Conservation (phyloP, 108 stramenopile genomes). For the Craspedostauros australis region DNA sequence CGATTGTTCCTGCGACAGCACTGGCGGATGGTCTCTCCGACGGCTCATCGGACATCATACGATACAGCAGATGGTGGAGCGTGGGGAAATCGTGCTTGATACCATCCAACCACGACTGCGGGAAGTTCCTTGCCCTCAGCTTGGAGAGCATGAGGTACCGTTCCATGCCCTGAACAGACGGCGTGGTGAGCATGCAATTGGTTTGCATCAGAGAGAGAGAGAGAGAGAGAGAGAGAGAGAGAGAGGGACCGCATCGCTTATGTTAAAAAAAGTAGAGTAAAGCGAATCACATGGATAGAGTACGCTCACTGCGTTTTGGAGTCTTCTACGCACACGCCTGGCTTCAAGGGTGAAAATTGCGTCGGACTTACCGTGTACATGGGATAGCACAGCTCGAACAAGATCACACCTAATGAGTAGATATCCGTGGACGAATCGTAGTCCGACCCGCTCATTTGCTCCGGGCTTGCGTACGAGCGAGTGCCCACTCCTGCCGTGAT, state of each 20-base stretch:
- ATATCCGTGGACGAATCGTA: conserved; percentile 94
- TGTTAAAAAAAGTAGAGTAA: too few relatives aligned
- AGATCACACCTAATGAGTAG: conserved; percentile 88
- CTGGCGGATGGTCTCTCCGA: conserved; percentile 54
- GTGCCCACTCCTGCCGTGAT: conserved; percentile 93
- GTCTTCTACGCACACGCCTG: background rate
- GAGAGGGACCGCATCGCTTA: too few relatives aligned
- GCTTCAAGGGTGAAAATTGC: background rate
- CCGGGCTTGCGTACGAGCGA: conserved; percentile 86
- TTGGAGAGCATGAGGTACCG: conserved; percentile 39
- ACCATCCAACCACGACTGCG: conserved; percentile 43
- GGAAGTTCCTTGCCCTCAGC: conserved; percentile 45
- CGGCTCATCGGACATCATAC: conserved; percentile 62
- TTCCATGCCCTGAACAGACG: conserved; percentile 49
- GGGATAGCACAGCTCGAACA: conserved; percentile 92
- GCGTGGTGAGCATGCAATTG: background rate
- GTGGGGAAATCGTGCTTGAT: conserved; percentile 48
- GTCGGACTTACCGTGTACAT: conserved; percentile 69
- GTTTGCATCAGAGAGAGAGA: background rate
- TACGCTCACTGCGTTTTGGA: too few relatives aligned
- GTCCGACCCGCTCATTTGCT: conserved; percentile 84
- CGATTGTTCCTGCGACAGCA: conserved; percentile 46
- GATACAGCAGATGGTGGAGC: conserved; percentile 48
- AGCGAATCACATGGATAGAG: too few relatives aligned
- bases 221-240: too few relatives aligned